Percentiles rank a stretch among this genome's conserved stretches.
Conservation (phyloP, 225 moss, liverwort and hornwort species). For the Sphagnum tenellum region DNA sequence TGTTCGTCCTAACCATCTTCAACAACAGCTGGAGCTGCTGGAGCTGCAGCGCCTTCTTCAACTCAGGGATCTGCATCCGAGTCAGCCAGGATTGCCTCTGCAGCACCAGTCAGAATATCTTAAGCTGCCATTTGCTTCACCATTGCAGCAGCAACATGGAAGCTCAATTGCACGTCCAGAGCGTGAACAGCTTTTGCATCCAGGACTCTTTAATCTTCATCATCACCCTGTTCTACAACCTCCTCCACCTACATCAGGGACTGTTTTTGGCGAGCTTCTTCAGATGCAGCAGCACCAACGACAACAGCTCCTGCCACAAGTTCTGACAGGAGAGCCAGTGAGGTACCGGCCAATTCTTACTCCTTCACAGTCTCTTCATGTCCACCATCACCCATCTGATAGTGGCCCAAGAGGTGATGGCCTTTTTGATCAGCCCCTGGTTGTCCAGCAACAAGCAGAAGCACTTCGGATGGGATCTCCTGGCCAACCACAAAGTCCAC, state of each 20-base stretch:
- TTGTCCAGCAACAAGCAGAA: constrained; percentile 13
- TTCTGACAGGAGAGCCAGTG: constrained; percentile 38
- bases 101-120: too few species aligned
- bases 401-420: background rate
- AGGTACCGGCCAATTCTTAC: constrained; percentile 29
- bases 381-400: constrained; percentile 30
- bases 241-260: constrained; percentile 37
- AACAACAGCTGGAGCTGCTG: constrained; percentile 22
- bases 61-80: constrained; percentile 7
- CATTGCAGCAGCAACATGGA: too few species aligned
- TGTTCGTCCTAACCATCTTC: constrained; percentile 38
- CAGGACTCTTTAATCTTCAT: constrained; percentile 29
- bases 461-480: constrained; percentile 4
- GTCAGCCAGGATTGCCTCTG: too few species aligned
- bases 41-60: constrained; percentile 46
- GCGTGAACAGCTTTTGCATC: constrained; percentile 47
- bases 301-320: constrained; percentile 44
- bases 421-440: constrained; percentile 42
- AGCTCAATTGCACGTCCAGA: constrained; percentile 8
- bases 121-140: too few species aligned
- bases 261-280: constrained; percentile 45
- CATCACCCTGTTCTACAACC: constrained; percentile 29
- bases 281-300: constrained; percentile 55
- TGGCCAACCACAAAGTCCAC: constrained; percentile 31
- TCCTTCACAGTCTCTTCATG: constrained; percentile 40